phyloP scores from a whole-genome alignment of 148 eudicot species.

The Arctostaphylos glauca region DNA sequence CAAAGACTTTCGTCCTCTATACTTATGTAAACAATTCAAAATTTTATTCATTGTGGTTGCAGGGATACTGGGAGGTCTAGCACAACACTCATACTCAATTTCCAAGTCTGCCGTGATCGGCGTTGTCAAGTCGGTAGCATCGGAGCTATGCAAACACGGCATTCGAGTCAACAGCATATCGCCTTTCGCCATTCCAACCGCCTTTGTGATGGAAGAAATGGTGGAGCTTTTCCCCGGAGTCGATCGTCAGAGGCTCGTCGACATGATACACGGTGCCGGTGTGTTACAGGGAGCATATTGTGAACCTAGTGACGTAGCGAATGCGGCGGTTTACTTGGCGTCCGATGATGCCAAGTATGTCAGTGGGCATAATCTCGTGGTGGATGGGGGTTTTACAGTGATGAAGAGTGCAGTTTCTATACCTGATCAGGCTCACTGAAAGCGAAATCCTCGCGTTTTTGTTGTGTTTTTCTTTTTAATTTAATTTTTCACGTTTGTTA shows the following conservation, averaged over 20 bases:
- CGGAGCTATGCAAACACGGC: conserved; percentile 69
- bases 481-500: too few relatives aligned
- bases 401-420: conserved; percentile 46
- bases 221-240: conserved; percentile 42
- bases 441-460: neutral
- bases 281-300: conserved; percentile 51
- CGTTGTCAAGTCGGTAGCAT: conserved; percentile 52
- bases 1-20: neutral
- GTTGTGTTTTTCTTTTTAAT: too few relatives aligned
- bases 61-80: conserved; percentile 62
- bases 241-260: conserved; percentile 28
- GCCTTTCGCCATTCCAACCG: conserved; percentile 64
- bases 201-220: conserved; percentile 60
- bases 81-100: conserved; percentile 63
- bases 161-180: conserved; percentile 75
- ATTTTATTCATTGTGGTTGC: neutral
- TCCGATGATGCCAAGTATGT: conserved; percentile 84
- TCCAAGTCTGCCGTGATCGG: conserved; percentile 64
- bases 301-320: conserved; percentile 63
- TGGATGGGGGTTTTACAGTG: conserved; percentile 79
- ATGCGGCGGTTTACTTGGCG: conserved; percentile 73
- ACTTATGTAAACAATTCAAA: neutral
- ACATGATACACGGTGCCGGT: conserved; percentile 41
- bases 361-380: conserved; percentile 74
- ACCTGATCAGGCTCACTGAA: conserved; percentile 31